These are phyloP conservation scores for Cladophialophora carrionii DNA, from an alignment of 2,329 filamentous ascomycete species.

Conservation along the genomic window DNA sequence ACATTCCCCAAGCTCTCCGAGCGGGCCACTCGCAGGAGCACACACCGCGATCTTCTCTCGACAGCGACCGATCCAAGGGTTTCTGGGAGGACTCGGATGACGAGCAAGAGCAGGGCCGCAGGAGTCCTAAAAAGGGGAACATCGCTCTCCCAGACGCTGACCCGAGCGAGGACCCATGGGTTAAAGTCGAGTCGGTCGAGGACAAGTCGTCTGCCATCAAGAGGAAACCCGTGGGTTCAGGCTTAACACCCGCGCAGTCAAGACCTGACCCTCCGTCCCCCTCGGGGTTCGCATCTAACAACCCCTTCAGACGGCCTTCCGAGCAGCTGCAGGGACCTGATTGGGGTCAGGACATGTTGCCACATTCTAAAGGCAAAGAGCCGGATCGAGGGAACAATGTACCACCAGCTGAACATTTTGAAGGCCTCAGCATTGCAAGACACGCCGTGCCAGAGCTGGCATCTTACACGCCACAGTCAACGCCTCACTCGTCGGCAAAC, in stretches of 20 bases:
- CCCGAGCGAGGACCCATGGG: slow-evolving; percentile 25
- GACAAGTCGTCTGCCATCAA: slow-evolving; percentile 31
- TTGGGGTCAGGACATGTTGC: slow-evolving; percentile 14
- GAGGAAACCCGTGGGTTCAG: slow-evolving; percentile 32
- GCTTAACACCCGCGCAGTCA: slow-evolving; percentile 14
- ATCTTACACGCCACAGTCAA: slow-evolving; percentile 13
- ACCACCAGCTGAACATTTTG: slow-evolving; percentile 11
- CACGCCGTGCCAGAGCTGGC: slow-evolving; percentile 4
- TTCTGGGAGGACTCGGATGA: slow-evolving; percentile 39
- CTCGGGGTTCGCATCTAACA: slow-evolving; percentile 36
- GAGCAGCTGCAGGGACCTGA: slow-evolving; percentile 9
- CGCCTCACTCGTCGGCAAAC: slow-evolving; percentile 11
- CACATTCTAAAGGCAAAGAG: slow-evolving; percentile 27
- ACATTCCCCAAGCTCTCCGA: slow-evolving; percentile 34
- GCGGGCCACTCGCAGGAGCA: slow-evolving; percentile 35
- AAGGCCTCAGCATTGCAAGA: slow-evolving; percentile 15
- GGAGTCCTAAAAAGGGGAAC: slow-evolving; percentile 21
- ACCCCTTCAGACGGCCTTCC: slow-evolving; percentile 37
- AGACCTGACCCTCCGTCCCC: slow-evolving; percentile 1
- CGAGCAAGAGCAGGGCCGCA: slow-evolving; percentile 21
- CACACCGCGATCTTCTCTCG: slow-evolving; percentile 38
- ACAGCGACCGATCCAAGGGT: slow-evolving; percentile 38
- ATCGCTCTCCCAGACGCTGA: slow-evolving; percentile 17
- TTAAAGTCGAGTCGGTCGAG: slow-evolving; percentile 25
- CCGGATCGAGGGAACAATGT: slow-evolving; percentile 17